Percentiles rank a stretch among this genome's conserved stretches.
These are phyloP conservation scores for Yamadazyma membranifaciens DNA, from an alignment of 1,139 yeast genomes.

Conservation along the genomic window DNA sequence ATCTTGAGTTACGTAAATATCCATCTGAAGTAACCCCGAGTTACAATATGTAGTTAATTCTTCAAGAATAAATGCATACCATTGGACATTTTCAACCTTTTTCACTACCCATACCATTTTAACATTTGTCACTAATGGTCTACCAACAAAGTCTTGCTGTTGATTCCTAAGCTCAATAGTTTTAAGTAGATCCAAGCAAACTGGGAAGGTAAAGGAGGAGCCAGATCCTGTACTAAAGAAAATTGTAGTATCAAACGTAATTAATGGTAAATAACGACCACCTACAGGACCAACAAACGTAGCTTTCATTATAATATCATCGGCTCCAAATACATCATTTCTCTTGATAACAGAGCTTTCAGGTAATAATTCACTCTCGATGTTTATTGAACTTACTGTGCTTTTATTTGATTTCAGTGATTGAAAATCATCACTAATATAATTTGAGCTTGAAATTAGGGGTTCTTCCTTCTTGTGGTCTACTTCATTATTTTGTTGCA, in stretches of 20 bases:
- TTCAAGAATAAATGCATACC: slow-evolving; percentile 38
- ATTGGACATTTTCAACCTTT: slow-evolving; percentile 23
- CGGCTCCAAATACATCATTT: slow-evolving; percentile 3
- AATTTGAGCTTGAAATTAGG: neutral
- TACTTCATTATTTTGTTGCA: slow-evolving; percentile 16
- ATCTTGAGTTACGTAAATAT: slow-evolving; percentile 19
- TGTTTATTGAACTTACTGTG: slow-evolving; percentile 1
- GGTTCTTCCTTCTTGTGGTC: slow-evolving; percentile 5
- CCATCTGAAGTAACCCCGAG: slow-evolving; percentile 22
- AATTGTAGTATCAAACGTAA: slow-evolving; percentile 38
- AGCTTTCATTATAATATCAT: slow-evolving; percentile 28
- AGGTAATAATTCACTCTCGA: slow-evolving; percentile 15
- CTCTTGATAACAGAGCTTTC: neutral
- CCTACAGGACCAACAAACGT: slow-evolving; percentile 47
- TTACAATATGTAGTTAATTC: slow-evolving; percentile 25
- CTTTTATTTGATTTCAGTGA: neutral
- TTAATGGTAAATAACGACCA: slow-evolving; percentile 38
- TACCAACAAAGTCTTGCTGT: slow-evolving; percentile 28
- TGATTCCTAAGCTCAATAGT: slow-evolving; percentile 24
- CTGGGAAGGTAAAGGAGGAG: slow-evolving; percentile 45
- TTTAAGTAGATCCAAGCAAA: slow-evolving; percentile 38
- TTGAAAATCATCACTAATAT: neutral
- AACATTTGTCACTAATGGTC: slow-evolving; percentile 30
- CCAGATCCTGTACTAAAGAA: slow-evolving; percentile 49
- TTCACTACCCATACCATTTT: slow-evolving; percentile 37